phyloP scores from a whole-genome alignment of 106 monocot genomes.

The Hemerocallis citrina region DNA sequence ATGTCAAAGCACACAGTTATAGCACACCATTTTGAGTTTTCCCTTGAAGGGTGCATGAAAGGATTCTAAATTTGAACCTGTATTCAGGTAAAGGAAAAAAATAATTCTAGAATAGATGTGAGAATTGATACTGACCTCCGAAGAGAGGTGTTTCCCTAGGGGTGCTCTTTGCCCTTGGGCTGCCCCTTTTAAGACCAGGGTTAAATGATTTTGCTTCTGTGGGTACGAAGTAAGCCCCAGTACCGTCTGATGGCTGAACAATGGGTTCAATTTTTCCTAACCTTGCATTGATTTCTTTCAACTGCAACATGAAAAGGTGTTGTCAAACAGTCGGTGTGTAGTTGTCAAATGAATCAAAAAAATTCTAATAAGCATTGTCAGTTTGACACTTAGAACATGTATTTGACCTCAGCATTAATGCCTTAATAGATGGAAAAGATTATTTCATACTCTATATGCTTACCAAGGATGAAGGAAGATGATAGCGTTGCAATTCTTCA shows the following conservation, averaged over 20 bases:
- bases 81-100: too few species aligned
- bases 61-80: neutral
- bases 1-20: too few species aligned
- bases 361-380: neutral
- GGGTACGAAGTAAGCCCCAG: slow-evolving; percentile 27
- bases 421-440: too few species aligned
- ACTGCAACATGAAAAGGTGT: slow-evolving; percentile 31
- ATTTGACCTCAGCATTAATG: too few species aligned
- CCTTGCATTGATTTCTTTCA: slow-evolving; percentile 89
- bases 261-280: slow-evolving; percentile 80
- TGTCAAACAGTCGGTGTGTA: neutral
- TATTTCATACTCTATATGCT: slow-evolving; percentile 2
- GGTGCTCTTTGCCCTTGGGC: slow-evolving; percentile 68
- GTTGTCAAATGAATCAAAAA: neutral
- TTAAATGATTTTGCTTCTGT: slow-evolving; percentile 48
- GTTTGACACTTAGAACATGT: too few species aligned
- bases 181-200: slow-evolving; percentile 60
- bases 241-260: slow-evolving; percentile 34
- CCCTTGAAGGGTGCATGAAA: too few species aligned
- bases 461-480: slow-evolving; percentile 87
- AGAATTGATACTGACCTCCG: slow-evolving; percentile 39
- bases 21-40: too few species aligned
- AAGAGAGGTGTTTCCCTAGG: slow-evolving; percentile 57
- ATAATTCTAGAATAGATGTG: too few species aligned
- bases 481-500: slow-evolving; percentile 90